phyloP scores from a whole-genome alignment of 179 eudicot genomes.

The Heliamphora pulchella region DNA sequence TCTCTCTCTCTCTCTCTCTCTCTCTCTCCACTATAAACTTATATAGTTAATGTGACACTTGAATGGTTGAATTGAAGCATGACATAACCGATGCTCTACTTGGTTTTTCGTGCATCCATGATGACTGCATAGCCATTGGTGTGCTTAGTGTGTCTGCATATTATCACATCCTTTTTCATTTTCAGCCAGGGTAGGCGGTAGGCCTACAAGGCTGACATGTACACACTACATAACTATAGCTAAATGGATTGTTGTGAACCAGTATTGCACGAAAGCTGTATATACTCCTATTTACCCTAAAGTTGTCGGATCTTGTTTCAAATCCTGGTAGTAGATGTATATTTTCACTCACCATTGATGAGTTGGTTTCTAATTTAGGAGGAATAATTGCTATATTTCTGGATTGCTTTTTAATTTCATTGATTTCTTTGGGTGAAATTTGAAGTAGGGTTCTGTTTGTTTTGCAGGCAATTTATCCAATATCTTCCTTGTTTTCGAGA shows the following conservation, averaged over 20 bases:
- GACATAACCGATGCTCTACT: not conserved
- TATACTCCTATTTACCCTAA: not conserved
- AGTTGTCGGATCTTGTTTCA: not conserved
- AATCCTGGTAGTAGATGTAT: no score
- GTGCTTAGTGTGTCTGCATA: not conserved
- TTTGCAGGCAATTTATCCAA: conserved; percentile 75
- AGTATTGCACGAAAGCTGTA: not conserved
- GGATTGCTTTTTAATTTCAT: not conserved
- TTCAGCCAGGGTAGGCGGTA: not conserved
- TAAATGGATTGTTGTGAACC: not conserved
- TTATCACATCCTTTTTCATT: no score
- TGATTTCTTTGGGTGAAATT: not conserved
- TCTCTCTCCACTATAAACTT: not conserved
- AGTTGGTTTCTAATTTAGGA: not conserved
- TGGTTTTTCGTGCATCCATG: not conserved
- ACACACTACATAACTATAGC: not conserved
- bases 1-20: not conserved
- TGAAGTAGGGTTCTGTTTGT: conserved; percentile 12
- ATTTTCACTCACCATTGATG: not conserved
- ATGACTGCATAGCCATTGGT: not conserved
- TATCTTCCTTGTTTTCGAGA: conserved; percentile 59
- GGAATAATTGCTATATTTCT: not conserved
- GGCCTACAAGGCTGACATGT: not conserved
- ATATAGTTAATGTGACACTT: not conserved
- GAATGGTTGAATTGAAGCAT: not conserved